Evolutionary conservation across 108 stramenopile genomes (phyloP), one percentile per base, ranked within the genome.

Genomic region (Asterionellopsis glacialis): DNA sequence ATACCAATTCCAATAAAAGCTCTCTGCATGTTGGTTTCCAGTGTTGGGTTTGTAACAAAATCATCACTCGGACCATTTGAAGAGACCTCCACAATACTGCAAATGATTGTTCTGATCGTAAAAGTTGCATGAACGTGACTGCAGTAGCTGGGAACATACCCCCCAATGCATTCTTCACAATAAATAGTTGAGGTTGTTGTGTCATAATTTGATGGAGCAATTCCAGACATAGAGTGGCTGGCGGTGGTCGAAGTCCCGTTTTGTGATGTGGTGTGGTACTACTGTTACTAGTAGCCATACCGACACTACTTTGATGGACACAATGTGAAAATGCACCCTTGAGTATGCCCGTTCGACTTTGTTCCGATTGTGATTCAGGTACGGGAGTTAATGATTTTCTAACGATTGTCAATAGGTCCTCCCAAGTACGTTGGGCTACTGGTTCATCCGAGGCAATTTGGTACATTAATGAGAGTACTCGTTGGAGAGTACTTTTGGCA

Each of bases 291-390:
- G 5, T 33, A 7, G 33, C 33, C 33, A 33, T 33, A 33, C 2
- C 33, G 33, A 33, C 7, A 33, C 33, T 33, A 33, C 33, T 33
- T 33, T 33, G 33, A 33, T 33, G 33, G 7, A 33, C 25, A 22
- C 76, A 78, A 3, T 67, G 64, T 9, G 50, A 50, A 51, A 77
- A 79, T 7, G 76, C 82, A 15, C 77, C 82, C 16, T 65, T 59
- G 27, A 79, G 57, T 33, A 7, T 7, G 7, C 7, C 33, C 33
- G 33, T 33, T 7, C 33, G 33, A 33, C 33, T 33, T 33, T 33
- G 33, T 33, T 33, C 33, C 5, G 33, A 33, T 33, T 2, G 33
- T 7, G 33, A 33, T 7, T 33, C 33, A 33, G 33, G 33, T 33
- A 33, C 7, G 0, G 56, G 40, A 9, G 63, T 41, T 7, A 33